Conservation (phyloP, 805 yeast genomes). For the Sugiyamaella lignohabitans region DNA sequence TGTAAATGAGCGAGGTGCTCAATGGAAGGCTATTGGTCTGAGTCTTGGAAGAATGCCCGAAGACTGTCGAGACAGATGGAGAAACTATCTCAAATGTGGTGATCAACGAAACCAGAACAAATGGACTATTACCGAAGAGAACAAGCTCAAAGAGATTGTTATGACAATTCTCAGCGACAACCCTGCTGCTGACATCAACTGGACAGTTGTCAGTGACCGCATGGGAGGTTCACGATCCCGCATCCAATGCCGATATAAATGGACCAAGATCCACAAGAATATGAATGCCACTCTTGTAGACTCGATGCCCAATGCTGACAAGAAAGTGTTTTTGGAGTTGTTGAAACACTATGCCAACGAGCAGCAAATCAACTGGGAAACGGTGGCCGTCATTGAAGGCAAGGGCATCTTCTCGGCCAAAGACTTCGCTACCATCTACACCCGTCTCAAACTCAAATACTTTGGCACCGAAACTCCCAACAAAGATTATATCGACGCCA, state of each 20-base stretch:
- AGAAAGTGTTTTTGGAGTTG: constrained; percentile 44
- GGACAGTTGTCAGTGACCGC: constrained; percentile 85
- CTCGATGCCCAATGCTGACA: constrained; percentile 42
- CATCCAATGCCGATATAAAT: constrained; percentile 91
- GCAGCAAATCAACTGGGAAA: constrained; percentile 49
- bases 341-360: constrained; percentile 40
- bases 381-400: constrained; percentile 42
- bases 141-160: constrained; percentile 49
- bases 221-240: constrained; percentile 88
- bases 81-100: constrained; percentile 93
- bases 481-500: no score
- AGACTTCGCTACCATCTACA: constrained; percentile 59
- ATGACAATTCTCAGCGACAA: constrained; percentile 40
- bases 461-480: no score
- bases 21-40: constrained; percentile 83
- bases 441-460: constrained; percentile 49
- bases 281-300: constrained; percentile 44
- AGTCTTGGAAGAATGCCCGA: constrained; percentile 91
- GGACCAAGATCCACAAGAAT: constrained; percentile 73
- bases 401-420: constrained; percentile 48
- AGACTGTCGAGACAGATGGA: constrained; percentile 94
- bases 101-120: constrained; percentile 63
- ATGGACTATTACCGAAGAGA: constrained; percentile 76
- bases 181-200: constrained; percentile 49
- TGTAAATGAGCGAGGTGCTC: constrained; percentile 64